phyloP scores from a whole-genome alignment of 139 green algal species.

The Microglena sp. region DNA sequence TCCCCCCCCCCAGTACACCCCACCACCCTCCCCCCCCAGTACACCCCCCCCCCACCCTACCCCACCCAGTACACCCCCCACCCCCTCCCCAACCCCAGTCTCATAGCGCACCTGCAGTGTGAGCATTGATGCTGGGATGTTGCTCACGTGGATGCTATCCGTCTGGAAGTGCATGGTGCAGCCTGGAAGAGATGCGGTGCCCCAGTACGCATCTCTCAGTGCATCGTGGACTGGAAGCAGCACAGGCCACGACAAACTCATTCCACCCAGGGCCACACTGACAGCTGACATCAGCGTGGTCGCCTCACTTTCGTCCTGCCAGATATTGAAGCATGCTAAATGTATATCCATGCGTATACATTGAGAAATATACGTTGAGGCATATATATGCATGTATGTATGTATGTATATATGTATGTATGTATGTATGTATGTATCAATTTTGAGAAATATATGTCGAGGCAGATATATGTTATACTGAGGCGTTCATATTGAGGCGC shows the following conservation, averaged over 20 bases:
- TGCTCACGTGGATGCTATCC: slow-evolving; percentile 51
- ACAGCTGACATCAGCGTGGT: slow-evolving; percentile 46
- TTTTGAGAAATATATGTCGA: neutral
- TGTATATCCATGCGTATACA: no score
- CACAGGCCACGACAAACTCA: no score
- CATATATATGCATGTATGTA: neutral
- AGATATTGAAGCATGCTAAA: no score
- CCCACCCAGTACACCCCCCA: no score
- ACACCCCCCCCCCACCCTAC: no score
- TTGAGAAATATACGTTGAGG: no score
- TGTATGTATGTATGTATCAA: neutral
- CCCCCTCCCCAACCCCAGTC: no score
- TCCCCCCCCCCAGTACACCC: no score
- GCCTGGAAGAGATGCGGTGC: slow-evolving; percentile 26
- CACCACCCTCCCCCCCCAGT: no score
- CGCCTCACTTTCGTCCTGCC: slow-evolving; percentile 53
- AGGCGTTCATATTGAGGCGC: neutral
- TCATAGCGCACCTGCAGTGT: slow-evolving; percentile 9
- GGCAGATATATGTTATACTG: neutral
- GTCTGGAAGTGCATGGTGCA: slow-evolving; percentile 21
- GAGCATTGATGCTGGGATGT: slow-evolving; percentile 12
- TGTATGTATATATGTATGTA: neutral
- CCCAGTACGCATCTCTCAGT: slow-evolving; percentile 56
- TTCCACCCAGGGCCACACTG: no score
- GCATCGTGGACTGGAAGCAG: slow-evolving; percentile 69